Conservation (phyloP, 2,329 filamentous ascomycete genomes). For the Venturia carpophila region DNA sequence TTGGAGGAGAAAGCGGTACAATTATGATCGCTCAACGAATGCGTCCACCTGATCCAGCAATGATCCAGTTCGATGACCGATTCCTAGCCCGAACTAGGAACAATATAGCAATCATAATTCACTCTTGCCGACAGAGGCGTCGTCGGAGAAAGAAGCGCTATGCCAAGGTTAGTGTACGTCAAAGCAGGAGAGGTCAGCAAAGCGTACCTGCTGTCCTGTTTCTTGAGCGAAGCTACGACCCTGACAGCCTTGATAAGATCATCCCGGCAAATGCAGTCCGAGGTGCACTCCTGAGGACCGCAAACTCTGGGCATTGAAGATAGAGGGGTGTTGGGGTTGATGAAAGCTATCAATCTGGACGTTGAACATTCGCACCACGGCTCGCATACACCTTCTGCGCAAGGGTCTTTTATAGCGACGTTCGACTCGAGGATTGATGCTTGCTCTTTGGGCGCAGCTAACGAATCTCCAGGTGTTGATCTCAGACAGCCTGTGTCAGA, state of each 20-base stretch:
- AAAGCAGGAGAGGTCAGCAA: neutral
- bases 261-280: neutral
- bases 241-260: neutral
- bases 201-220: neutral
- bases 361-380: neutral
- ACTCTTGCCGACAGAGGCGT: neutral
- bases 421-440: neutral
- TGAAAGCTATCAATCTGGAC: neutral
- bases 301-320: neutral
- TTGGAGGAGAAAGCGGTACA: too few relatives aligned
- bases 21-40: too few relatives aligned
- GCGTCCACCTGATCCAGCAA: too few relatives aligned
- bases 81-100: too few relatives aligned
- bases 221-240: neutral
- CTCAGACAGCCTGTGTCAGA: neutral
- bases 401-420: neutral
- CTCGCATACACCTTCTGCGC: neutral
- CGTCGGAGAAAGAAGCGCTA: neutral
- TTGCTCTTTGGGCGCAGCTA: neutral
- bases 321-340: neutral
- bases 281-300: neutral
- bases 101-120: too few relatives aligned
- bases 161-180: neutral
- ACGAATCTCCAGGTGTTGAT: too few relatives aligned
- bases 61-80: too few relatives aligned